Conservation (phyloP, 2,329 filamentous ascomycete genomes). For the Fusarium scirpi region DNA sequence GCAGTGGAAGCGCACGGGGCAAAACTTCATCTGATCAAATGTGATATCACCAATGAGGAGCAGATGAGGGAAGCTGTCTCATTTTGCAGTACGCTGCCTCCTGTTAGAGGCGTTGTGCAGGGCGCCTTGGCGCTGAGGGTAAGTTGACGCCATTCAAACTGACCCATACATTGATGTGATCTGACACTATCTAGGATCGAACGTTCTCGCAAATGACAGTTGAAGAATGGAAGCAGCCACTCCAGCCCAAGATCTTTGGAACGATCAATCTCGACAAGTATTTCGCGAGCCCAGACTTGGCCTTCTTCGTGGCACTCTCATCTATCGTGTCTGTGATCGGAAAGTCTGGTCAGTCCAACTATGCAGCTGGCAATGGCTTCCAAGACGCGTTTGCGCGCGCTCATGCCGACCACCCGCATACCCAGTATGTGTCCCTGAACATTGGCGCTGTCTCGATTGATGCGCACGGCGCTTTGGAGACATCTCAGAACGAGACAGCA, state of each 20-base stretch:
- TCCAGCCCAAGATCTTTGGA: conserved; percentile 5
- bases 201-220: conserved; percentile 15
- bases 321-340: conserved; percentile 15
- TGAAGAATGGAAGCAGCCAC: conserved; percentile 7
- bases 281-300: background rate
- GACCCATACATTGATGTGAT: background rate
- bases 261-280: conserved; percentile 12
- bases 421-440: conserved; percentile 5
- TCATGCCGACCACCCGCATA: background rate
- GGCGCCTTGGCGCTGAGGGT: conserved; percentile 7
- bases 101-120: conserved; percentile 4
- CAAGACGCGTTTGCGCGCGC: conserved; percentile 9
- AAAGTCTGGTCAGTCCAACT: conserved; percentile 16
- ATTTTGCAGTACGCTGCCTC: background rate
- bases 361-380: conserved; percentile 9
- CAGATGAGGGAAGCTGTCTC: conserved; percentile 1
- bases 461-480: conserved; percentile 4
- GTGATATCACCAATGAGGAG: conserved; percentile 2
- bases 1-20: conserved; percentile 1
- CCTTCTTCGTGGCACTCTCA: conserved; percentile 5
- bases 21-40: background rate
- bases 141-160: rapidly evolving
- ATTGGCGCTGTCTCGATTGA: conserved; percentile 13
- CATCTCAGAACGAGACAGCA: background rate
- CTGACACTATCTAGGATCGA: background rate